A percentile compares a stretch with the other conserved stretches of the same genome.
phyloP scores from a whole-genome alignment of 345 rosid species.

The Eucalyptus regnans region DNA sequence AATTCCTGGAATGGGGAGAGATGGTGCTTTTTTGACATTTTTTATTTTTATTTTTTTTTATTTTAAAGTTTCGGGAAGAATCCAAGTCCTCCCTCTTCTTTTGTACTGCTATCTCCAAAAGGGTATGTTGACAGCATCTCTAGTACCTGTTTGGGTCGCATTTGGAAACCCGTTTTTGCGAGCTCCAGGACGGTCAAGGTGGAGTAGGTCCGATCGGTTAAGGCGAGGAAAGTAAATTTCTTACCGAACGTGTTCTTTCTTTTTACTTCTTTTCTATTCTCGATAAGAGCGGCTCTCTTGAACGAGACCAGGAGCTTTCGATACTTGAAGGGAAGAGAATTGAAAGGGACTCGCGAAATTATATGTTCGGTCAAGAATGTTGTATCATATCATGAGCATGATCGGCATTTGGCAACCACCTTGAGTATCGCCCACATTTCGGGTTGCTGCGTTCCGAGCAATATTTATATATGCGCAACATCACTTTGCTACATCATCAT shows the following conservation, averaged over 20 bases:
- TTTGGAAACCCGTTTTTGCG: not conserved
- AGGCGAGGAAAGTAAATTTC: not conserved
- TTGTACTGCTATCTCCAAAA: not conserved
- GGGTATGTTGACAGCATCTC: not conserved
- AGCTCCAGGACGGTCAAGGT: not conserved
- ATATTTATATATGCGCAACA: not conserved
- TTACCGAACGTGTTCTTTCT: not conserved
- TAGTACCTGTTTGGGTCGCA: not conserved
- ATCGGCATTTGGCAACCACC: rapidly evolving
- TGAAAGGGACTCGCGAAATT: not conserved
- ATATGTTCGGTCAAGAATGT: rapidly evolving
- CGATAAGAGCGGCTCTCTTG: not conserved
- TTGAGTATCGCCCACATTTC: rapidly evolving
- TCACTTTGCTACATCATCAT: not conserved
- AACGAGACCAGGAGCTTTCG: not conserved
- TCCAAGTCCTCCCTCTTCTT: not conserved
- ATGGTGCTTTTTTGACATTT: not conserved
- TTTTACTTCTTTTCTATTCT: not conserved
- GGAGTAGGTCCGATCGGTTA: not conserved
- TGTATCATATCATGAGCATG: not conserved
- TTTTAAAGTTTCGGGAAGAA: not conserved
- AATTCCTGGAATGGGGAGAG: not conserved
- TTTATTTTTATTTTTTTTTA: not conserved
- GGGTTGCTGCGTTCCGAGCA: not conserved
- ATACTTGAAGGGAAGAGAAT: not conserved